Evolutionary conservation across 1,284 basidiomycete genomes (phyloP), one percentile per base, ranked within the genome.

Genomic region (Peniophora sp.): DNA sequence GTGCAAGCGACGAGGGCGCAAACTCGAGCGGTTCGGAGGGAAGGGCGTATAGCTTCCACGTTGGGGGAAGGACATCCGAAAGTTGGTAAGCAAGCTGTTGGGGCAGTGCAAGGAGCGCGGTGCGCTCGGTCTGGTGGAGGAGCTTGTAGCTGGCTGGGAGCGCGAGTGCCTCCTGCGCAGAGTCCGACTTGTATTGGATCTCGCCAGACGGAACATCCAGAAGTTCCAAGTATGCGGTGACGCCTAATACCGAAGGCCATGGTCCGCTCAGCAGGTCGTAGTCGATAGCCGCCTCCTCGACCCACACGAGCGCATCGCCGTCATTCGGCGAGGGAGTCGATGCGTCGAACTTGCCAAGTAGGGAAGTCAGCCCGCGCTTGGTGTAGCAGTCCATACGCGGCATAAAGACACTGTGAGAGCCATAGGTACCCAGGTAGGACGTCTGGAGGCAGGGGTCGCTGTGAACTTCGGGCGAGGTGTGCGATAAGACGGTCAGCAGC

Each of bases 31-130:
- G 79, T 0, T 59, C 53, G 5, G 58, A 50, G 2, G 82, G 77
- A 17, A 88, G 65, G 1, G 76, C 66, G 3, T 71, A 74, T 2
- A 78, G 71, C 57, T 76, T 84, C 78, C 81, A 85, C 65, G 76
- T 80, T 17, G 68, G 73, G 1, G 83, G 83, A 23, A 87, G 69
- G 54, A 75, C 50, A 46, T 66, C 67, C 58, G 81, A 79, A 52
- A 81, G 66, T 18, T 61, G 60, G 51, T 58, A 59, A 35, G 69
- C 72, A 15, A 63, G 61, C 9, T 62, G 59, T 3, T 59, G 53
- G 52, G 63, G 62, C 37, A 81, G 60, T 3, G 77, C 74, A 24
- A 83, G 51, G 8, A 84, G 63, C 1, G 74, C 72, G 18, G 74
- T 71, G 20, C 66, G 67, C 2, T 60, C 42, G 2, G 70, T 70